A percentile compares a stretch with the other conserved stretches of the same genome.
These are phyloP conservation scores for Erodium texanum DNA, from an alignment of 441 rosid species.

Conservation along the genomic window DNA sequence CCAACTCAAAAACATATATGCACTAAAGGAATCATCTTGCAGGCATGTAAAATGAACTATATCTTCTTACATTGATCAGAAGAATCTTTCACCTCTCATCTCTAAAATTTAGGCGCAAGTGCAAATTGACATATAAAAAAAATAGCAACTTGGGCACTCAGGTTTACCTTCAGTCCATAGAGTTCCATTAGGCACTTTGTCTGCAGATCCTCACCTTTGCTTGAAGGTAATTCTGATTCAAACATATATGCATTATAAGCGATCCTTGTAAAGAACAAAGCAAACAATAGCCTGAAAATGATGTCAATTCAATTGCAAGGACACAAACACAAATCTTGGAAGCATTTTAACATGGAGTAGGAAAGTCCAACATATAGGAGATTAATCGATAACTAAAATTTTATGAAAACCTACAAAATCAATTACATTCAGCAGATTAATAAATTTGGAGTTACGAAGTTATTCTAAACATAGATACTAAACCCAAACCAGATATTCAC, in stretches of 20 bases:
- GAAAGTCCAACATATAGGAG: too few species aligned
- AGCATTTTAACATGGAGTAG: not conserved
- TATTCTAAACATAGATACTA: not conserved
- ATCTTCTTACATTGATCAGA: not conserved
- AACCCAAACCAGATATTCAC: not conserved
- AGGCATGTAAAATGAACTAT: not conserved
- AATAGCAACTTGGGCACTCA: not conserved
- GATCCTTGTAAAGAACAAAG: not conserved
- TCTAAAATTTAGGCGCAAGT: not conserved
- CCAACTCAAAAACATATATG: not conserved
- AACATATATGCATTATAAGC: slow-evolving; percentile 15
- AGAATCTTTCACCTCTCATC: not conserved
- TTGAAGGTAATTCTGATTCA: slow-evolving; percentile 75
- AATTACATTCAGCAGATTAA: not conserved
- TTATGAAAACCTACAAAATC: too few species aligned
- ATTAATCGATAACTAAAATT: too few species aligned
- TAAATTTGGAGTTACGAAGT: not conserved
- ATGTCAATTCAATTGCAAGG: not conserved
- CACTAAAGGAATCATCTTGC: not conserved
- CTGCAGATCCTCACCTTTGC: slow-evolving; percentile 90
- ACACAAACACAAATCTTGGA: not conserved
- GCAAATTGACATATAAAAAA: too few species aligned
- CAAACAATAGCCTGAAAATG: not conserved
- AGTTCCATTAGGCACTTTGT: slow-evolving; percentile 86
- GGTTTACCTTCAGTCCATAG: slow-evolving; percentile 79